These are phyloP conservation scores for Apophysomyces ossiformis DNA, from an alignment of 371 early-diverging fungal species.

Conservation along the genomic window DNA sequence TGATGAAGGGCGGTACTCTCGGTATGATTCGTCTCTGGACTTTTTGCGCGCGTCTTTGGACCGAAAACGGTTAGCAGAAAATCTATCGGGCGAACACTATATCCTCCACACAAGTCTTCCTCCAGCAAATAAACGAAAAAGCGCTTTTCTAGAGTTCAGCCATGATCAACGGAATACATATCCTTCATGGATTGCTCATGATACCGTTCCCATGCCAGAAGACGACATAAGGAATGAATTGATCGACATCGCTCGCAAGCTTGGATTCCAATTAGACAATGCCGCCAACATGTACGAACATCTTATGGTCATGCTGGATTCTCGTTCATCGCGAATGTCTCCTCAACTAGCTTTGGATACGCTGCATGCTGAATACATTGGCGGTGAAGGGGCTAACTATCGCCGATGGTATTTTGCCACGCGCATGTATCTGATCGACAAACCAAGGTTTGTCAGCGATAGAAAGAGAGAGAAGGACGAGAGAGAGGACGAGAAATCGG, in stretches of 20 bases:
- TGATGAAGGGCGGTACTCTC: constrained; percentile 75
- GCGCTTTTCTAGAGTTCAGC: not conserved
- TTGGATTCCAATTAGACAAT: constrained; percentile 85
- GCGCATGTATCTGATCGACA: constrained; percentile 71
- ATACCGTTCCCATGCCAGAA: constrained; percentile 65
- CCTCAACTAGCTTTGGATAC: constrained; percentile 71
- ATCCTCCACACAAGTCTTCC: not conserved
- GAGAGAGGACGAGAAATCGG: constrained; percentile 14
- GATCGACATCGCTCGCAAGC: constrained; percentile 37
- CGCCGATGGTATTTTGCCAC: constrained; percentile 85
- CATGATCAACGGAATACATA: constrained; percentile 34
- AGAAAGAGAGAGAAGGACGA: constrained; percentile 23
- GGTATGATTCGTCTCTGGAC: constrained; percentile 77
- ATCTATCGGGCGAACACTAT: not conserved
- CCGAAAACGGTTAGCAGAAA: not conserved
- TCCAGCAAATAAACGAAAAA: not conserved
- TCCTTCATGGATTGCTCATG: constrained; percentile 72
- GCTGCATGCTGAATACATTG: constrained; percentile 86
- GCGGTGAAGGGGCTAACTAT: constrained; percentile 85
- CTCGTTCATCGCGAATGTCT: constrained; percentile 81
- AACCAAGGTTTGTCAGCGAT: constrained; percentile 37
- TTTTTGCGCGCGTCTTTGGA: constrained; percentile 22
- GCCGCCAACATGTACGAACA: constrained; percentile 80
- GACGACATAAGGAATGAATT: constrained; percentile 54
- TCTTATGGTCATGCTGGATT: constrained; percentile 82